These are phyloP conservation scores for Curvularia eragrostidis DNA, from an alignment of 2,329 filamentous ascomycete species.

Conservation along the genomic window DNA sequence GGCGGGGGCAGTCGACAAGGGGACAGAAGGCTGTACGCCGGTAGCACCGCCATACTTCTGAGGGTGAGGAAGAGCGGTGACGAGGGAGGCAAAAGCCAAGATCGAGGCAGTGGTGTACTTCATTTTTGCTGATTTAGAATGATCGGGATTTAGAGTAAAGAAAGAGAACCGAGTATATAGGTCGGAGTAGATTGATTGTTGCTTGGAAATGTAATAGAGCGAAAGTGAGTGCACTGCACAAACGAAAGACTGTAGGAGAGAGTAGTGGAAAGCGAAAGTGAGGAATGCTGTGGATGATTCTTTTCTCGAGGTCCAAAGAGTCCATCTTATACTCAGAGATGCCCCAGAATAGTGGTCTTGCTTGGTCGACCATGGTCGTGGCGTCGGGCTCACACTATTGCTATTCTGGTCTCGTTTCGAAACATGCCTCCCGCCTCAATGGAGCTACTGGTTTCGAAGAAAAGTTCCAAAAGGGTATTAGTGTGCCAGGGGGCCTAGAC, in stretches of 20 bases:
- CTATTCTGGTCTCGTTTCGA: conserved; percentile 12
- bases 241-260: conserved; percentile 7
- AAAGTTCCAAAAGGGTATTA: background rate
- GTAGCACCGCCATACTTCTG: conserved; percentile 2
- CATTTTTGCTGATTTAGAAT: conserved; percentile 11
- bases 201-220: background rate
- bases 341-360: background rate
- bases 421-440: conserved; percentile 8
- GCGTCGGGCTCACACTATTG: background rate
- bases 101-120: conserved; percentile 15
- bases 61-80: conserved; percentile 12
- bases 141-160: background rate
- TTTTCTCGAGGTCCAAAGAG: conserved; percentile 5
- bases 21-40: conserved; percentile 1
- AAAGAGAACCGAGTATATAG: background rate
- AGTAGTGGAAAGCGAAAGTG: conserved; percentile 13
- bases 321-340: conserved; percentile 13
- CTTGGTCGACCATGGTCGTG: conserved; percentile 2
- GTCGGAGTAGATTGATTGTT: background rate
- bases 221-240: conserved; percentile 11
- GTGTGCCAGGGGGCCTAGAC: conserved; percentile 10
- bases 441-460: conserved; percentile 3
- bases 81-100: conserved; percentile 12
- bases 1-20: conserved; percentile 4
- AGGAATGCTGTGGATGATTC: conserved; percentile 10